Evolutionary conservation across 2,329 filamentous ascomycete species (phyloP).

Genomic region (Ambrosiella beaveri): DNA sequence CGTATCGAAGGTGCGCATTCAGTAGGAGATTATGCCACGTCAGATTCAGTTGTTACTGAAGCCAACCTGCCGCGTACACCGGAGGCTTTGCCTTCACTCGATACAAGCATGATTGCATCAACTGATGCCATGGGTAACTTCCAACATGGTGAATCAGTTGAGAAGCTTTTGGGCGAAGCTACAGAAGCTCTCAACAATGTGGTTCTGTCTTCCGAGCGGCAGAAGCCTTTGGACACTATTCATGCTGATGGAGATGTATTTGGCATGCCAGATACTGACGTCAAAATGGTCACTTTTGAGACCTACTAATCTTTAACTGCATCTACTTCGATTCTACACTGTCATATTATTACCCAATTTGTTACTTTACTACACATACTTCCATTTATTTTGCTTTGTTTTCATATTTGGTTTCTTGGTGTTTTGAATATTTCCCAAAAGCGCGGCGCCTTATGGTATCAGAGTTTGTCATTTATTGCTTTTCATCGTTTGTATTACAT

Average conservation of each 20-base stretch:
- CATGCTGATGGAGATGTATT: slow-evolving; percentile 10
- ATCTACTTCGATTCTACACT: background rate
- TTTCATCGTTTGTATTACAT: background rate
- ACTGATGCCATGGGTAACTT: slow-evolving; percentile 2
- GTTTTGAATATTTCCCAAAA: slow-evolving; percentile 1
- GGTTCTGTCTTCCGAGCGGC: background rate
- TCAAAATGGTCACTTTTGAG: slow-evolving; percentile 5
- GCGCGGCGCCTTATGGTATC: background rate
- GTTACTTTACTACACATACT: background rate
- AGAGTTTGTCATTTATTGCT: background rate
- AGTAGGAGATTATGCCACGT: background rate
- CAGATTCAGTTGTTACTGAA: slow-evolving; percentile 4
- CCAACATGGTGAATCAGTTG: slow-evolving; percentile 1
- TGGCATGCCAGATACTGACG: background rate
- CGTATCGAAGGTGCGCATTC: background rate
- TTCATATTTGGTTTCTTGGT: background rate
- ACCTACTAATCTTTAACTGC: background rate
- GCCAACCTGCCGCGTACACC: slow-evolving; percentile 8
- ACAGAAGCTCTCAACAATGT: slow-evolving; percentile 1
- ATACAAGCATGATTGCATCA: slow-evolving; percentile 9
- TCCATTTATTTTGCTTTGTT: background rate
- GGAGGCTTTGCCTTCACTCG: slow-evolving; percentile 10
- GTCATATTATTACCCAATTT: background rate
- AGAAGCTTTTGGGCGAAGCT: background rate
- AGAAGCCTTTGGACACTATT: background rate